Evolutionary conservation across 169 alveolate species (phyloP), one percentile per base, ranked within the genome.

Genomic region (Plasmodium vinckei): DNA sequence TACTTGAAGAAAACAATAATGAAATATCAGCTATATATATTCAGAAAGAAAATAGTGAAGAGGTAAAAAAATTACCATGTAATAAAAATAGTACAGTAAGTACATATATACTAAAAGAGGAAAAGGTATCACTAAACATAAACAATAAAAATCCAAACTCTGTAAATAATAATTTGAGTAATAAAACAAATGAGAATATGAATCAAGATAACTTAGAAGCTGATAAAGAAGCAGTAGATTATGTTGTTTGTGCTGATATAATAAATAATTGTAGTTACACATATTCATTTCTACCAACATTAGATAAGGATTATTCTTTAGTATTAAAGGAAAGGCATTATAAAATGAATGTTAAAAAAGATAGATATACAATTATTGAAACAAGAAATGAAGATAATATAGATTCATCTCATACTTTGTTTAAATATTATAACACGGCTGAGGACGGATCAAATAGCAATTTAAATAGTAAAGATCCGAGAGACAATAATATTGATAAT

Each of bases 381-480:
- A 79, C 89, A 33, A 51, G 89, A 70, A 79, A 79, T 79, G 89
- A 79, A 67, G 89, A 79, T 39, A 25, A 79, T 79, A 64, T 79
- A 33, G 89, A 79, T 64, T 64, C 89, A 19, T 23, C 89, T n/a
- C 89, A 79, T 5, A 79, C 89, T 6, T 56, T 79, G 46, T 79
- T 79, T 65, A 79, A 79, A 65, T 79, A 79, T 69, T 79, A 79
- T 60, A 79, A 77, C 12, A 33, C 79, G 53, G 72, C 27, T 51
- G 89, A 79, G 17, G 21, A 65, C 13, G 2, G n/a, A 19, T 23
- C 53, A 1, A 79, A 79, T 17, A 49, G 21, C 9, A 53, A 44
- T 60, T 47, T 47, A 13, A 57, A 69, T n/a, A 51, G 39, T 7
- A 79, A 60, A 33, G 54, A 54, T 1, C 17, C 25, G 5, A 23